Evolutionary conservation across 345 rosid species (phyloP).

Genomic region (Hypericum androsaemum): DNA sequence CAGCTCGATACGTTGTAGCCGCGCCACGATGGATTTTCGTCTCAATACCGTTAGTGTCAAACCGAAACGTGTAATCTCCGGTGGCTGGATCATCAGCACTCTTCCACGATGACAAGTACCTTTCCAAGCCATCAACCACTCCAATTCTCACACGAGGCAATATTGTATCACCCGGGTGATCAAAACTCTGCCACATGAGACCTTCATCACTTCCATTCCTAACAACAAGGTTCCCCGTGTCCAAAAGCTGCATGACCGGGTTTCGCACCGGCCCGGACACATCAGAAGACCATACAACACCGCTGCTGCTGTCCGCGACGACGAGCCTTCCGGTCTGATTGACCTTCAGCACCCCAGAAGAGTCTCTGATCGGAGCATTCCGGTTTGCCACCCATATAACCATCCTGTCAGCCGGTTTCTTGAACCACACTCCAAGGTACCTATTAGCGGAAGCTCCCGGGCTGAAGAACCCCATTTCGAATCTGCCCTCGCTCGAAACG

Average conservation of each 20-base stretch:
- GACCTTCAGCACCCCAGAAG: too few species aligned
- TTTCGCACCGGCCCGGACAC: background rate
- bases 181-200: constrained; percentile 2
- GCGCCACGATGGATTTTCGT: background rate
- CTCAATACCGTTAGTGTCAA: background rate
- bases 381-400: too few species aligned
- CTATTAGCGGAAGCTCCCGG: too few species aligned
- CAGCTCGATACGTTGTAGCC: background rate
- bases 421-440: too few species aligned
- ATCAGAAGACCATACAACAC: too few species aligned
- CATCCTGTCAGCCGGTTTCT: too few species aligned
- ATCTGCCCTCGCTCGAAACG: too few species aligned
- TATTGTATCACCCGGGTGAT: background rate
- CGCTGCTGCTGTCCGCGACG: too few species aligned
- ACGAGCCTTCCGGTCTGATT: too few species aligned
- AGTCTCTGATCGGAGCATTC: too few species aligned
- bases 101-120: background rate
- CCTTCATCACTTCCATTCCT: background rate
- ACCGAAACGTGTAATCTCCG: background rate
- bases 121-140: background rate
- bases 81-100: background rate
- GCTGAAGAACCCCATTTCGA: too few species aligned
- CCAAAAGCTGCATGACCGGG: background rate
- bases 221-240: background rate
- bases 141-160: background rate